Evolutionary conservation across 2,329 filamentous ascomycete species (phyloP).

Genomic region (Colletotrichum liriopes): DNA sequence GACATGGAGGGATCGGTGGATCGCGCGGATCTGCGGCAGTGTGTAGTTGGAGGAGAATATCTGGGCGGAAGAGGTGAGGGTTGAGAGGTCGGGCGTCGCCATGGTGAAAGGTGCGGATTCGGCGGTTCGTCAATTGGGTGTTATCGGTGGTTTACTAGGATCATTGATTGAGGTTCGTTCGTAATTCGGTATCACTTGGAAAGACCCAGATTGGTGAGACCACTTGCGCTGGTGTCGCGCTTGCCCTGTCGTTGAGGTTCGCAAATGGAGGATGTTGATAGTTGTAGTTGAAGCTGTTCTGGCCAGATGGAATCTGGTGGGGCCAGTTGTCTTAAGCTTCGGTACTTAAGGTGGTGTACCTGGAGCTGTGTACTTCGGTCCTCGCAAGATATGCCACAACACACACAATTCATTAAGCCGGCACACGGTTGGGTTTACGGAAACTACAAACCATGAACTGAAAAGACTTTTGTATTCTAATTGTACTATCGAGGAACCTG

Average conservation of each 20-base stretch:
- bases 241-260: conserved; percentile 3
- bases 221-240: conserved; percentile 28
- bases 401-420: not conserved
- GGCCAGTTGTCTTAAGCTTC: conserved; percentile 32
- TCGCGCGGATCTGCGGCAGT: conserved; percentile 74
- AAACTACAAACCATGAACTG: not conserved
- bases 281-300: conserved; percentile 27
- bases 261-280: not conserved
- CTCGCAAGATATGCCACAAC: not conserved
- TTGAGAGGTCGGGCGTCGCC: conserved; percentile 61
- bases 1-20: conserved; percentile 73
- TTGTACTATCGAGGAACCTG: conserved; percentile 40
- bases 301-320: conserved; percentile 37
- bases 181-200: not conserved
- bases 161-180: conserved; percentile 14
- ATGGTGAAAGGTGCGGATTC: conserved; percentile 20
- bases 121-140: conserved; percentile 4
- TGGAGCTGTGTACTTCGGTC: not conserved
- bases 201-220: not conserved
- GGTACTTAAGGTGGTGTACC: not conserved
- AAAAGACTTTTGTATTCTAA: conserved; percentile 26
- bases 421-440: not conserved
- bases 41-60: conserved; percentile 71
- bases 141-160: not conserved
- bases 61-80: conserved; percentile 65